phyloP scores from a whole-genome alignment of 116 monocot species.

The Trichopus zeylanicus region DNA sequence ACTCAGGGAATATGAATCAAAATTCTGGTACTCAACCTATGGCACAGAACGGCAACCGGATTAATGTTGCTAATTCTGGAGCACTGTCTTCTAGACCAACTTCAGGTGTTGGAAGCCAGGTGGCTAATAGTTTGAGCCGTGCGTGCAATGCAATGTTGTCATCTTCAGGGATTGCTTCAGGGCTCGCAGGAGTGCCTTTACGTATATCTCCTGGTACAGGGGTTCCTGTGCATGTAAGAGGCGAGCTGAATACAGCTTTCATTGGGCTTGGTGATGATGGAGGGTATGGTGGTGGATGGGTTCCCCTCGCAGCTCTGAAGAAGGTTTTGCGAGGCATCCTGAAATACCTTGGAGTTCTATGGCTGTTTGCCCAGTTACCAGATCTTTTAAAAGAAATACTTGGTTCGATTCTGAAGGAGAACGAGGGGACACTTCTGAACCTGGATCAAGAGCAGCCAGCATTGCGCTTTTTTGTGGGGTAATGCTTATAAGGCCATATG shows the following conservation, averaged over 20 bases:
- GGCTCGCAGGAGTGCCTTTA: conserved; percentile 51
- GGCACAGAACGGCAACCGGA: conserved; percentile 35
- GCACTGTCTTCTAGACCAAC: conserved; percentile 42
- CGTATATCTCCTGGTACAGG: conserved; percentile 69
- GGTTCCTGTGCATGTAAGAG: conserved; percentile 81
- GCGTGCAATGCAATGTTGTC: conserved; percentile 48
- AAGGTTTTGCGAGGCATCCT: conserved; percentile 91
- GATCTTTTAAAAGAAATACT: conserved; percentile 91
- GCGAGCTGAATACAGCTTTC: conserved; percentile 91
- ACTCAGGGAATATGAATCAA: conserved; percentile 24
- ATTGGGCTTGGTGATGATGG: conserved; percentile 99
- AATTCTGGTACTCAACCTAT: conserved; percentile 20
- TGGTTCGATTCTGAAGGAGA: conserved; percentile 89
- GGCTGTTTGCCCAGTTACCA: conserved; percentile 96
- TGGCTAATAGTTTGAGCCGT: conserved; percentile 45
- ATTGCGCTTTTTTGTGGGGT: conserved; percentile 96
- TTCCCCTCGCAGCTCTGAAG: conserved; percentile 94
- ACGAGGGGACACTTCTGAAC: conserved; percentile 86
- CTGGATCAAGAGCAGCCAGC: conserved; percentile 99
- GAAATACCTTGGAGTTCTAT: conserved; percentile 95
- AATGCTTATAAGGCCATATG: conserved; percentile 15
- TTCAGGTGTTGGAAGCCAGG: conserved; percentile 40
- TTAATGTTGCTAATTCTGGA: conserved; percentile 17
- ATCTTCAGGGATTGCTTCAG: conserved; percentile 53
- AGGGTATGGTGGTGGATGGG: conserved; percentile 99